A percentile compares a stretch with the other conserved stretches of the same genome.
Evolutionary conservation across 2,329 filamentous ascomycete genomes (phyloP).

Genomic region (Trichoderma citrinoviride): DNA sequence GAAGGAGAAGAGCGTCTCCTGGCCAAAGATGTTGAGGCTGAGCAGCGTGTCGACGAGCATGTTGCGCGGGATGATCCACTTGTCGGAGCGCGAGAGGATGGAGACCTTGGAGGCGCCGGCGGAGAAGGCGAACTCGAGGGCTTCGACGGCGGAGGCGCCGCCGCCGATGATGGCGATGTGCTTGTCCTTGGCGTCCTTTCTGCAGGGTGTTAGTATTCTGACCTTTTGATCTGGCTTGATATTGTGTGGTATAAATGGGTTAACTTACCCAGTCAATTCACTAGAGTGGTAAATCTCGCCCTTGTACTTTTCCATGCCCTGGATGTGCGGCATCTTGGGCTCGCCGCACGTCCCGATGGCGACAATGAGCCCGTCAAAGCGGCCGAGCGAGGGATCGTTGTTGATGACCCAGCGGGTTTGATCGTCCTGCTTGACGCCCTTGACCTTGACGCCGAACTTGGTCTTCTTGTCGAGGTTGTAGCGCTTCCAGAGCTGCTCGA

Average conservation of each 20-base stretch:
- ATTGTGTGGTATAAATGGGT: not conserved
- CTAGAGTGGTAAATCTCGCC: conserved; percentile 74
- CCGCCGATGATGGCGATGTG: conserved; percentile 74
- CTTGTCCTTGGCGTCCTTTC: conserved; percentile 70
- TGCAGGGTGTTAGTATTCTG: conserved; percentile 27
- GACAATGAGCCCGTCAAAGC: conserved; percentile 75
- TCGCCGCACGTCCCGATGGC: conserved; percentile 80
- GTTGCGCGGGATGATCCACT: conserved; percentile 86
- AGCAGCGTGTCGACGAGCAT: conserved; percentile 70
- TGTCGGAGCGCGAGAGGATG: conserved; percentile 74
- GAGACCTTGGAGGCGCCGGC: conserved; percentile 65
- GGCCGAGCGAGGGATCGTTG: conserved; percentile 66
- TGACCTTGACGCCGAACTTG: conserved; percentile 66
- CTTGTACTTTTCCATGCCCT: conserved; percentile 68
- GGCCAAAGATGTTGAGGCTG: conserved; percentile 74
- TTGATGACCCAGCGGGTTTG: conserved; percentile 77
- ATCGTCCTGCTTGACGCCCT: conserved; percentile 66
- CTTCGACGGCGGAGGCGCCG: conserved; percentile 78
- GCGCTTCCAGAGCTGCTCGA: conserved; percentile 68
- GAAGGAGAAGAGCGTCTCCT: conserved; percentile 71
- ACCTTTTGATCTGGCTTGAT: not conserved
- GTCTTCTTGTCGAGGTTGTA: conserved; percentile 72
- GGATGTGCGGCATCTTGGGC: conserved; percentile 67
- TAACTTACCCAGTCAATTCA: conserved; percentile 60
- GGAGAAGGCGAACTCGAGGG: conserved; percentile 72